Evolutionary conservation across 768 basidiomycete species (phyloP).

Genomic region (Leccinum disarticulatum): DNA sequence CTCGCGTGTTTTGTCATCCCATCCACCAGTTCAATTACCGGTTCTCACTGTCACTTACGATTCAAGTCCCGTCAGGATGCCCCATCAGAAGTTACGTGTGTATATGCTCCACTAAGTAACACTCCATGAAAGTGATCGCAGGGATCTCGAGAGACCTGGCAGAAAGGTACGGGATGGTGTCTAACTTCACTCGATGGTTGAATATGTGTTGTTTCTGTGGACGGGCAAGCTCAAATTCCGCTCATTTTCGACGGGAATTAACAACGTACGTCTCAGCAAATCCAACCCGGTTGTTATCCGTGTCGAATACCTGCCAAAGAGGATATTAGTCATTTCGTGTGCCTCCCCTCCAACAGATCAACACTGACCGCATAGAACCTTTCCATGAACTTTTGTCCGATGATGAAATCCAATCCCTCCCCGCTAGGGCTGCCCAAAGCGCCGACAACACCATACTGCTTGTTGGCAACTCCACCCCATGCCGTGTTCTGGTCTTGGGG

Average conservation of each 20-base stretch:
- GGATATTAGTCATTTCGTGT: neutral
- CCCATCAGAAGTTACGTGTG: neutral
- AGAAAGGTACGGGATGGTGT: neutral
- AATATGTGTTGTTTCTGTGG: neutral
- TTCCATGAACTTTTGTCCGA: neutral
- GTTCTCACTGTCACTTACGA: neutral
- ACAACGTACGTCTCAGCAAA: neutral
- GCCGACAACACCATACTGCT: neutral
- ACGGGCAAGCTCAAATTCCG: neutral
- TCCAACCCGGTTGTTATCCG: neutral
- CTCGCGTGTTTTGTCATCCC: too few species aligned
- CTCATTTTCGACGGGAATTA: too few species aligned
- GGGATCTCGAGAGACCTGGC: neutral
- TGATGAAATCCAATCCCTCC: neutral
- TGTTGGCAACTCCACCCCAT: neutral
- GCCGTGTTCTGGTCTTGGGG: neutral
- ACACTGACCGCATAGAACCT: neutral
- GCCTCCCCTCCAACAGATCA: neutral
- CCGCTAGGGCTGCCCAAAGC: neutral
- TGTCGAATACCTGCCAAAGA: neutral
- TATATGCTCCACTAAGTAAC: neutral
- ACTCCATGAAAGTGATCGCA: conserved; percentile 8
- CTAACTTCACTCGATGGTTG: neutral
- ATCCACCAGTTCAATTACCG: neutral
- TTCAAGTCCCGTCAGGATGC: neutral